Conservation (phyloP, 225 moss, liverwort and hornwort species). For the Marchantia polymorpha region DNA sequence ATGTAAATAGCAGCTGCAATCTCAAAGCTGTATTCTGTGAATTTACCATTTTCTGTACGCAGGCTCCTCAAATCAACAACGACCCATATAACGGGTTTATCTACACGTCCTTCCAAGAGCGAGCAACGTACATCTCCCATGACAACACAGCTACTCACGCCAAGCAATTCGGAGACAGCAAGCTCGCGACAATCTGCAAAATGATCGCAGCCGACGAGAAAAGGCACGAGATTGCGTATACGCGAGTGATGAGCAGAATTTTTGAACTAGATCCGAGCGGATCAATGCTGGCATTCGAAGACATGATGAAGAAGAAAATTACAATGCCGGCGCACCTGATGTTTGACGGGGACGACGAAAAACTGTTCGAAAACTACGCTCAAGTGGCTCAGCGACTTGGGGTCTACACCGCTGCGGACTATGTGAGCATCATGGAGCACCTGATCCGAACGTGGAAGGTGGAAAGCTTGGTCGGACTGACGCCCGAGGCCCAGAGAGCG, state of each 20-base stretch:
- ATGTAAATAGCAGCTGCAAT: too few species aligned
- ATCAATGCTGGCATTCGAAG: slow-evolving; percentile 65
- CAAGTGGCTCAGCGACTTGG: slow-evolving; percentile 66
- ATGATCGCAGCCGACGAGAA: slow-evolving; percentile 90
- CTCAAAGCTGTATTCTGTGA: background rate
- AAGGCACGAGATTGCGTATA: slow-evolving; percentile 90
- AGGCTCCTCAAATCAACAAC: slow-evolving; percentile 73
- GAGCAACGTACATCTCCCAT: slow-evolving; percentile 55
- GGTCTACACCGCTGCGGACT: slow-evolving; percentile 79
- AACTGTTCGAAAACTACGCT: slow-evolving; percentile 70
- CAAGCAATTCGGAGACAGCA: slow-evolving; percentile 48
- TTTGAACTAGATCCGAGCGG: slow-evolving; percentile 75
- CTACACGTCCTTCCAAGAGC: slow-evolving; percentile 70
- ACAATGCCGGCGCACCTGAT: slow-evolving; percentile 97
- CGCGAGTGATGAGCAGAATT: slow-evolving; percentile 63
- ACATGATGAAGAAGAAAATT: slow-evolving; percentile 97
- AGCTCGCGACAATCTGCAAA: slow-evolving; percentile 79
- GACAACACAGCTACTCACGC: slow-evolving; percentile 84
- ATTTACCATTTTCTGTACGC: slow-evolving; percentile 1
- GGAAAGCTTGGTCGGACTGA: slow-evolving; percentile 55
- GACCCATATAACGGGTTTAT: slow-evolving; percentile 90
- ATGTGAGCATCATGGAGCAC: slow-evolving; percentile 73
- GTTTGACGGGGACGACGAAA: slow-evolving; percentile 70
- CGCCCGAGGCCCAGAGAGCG: slow-evolving; percentile 61
- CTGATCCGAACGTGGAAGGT: slow-evolving; percentile 67